A percentile compares a stretch with the other conserved stretches of the same genome.
Evolutionary conservation across 2,329 filamentous ascomycete species (phyloP).

Genomic region (Stachybotrys elegans): DNA sequence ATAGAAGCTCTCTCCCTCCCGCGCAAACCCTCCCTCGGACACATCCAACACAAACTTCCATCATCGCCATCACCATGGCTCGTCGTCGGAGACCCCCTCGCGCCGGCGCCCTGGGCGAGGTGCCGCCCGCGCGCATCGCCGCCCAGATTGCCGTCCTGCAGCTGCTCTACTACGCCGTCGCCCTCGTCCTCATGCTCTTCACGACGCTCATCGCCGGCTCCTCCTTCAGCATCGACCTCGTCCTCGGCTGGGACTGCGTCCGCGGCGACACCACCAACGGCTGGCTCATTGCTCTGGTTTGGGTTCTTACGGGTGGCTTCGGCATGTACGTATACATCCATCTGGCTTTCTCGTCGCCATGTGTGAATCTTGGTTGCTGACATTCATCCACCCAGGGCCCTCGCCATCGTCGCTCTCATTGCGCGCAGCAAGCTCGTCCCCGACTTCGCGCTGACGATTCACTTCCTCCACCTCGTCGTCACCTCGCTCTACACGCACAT

Average conservation of each 20-base stretch:
- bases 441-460: slow-evolving; percentile 88
- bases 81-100: slow-evolving; percentile 54
- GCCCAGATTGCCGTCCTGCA: slow-evolving; percentile 55
- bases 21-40: too few species aligned
- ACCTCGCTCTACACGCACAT: slow-evolving; percentile 73
- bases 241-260: slow-evolving; percentile 55
- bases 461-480: slow-evolving; percentile 74
- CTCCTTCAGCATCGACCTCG: slow-evolving; percentile 45
- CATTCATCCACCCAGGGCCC: slow-evolving; percentile 52
- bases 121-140: slow-evolving; percentile 56
- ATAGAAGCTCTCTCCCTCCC: too few species aligned
- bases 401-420: slow-evolving; percentile 78
- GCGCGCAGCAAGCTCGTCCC: slow-evolving; percentile 89
- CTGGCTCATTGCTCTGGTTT: slow-evolving; percentile 54
- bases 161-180: slow-evolving; percentile 47
- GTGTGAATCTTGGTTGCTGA: slow-evolving; percentile 8
- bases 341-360: slow-evolving; percentile 3
- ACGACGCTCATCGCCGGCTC: slow-evolving; percentile 54
- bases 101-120: slow-evolving; percentile 54
- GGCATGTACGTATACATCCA: slow-evolving; percentile 36
- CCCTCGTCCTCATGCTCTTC: slow-evolving; percentile 51
- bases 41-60: too few species aligned
- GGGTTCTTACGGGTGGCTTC: slow-evolving; percentile 50
- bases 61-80: slow-evolving; percentile 44
- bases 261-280: slow-evolving; percentile 58